Evolutionary conservation across 1,284 basidiomycete species (phyloP), one percentile per base, ranked within the genome.

Genomic region (Porodaedalea pini): DNA sequence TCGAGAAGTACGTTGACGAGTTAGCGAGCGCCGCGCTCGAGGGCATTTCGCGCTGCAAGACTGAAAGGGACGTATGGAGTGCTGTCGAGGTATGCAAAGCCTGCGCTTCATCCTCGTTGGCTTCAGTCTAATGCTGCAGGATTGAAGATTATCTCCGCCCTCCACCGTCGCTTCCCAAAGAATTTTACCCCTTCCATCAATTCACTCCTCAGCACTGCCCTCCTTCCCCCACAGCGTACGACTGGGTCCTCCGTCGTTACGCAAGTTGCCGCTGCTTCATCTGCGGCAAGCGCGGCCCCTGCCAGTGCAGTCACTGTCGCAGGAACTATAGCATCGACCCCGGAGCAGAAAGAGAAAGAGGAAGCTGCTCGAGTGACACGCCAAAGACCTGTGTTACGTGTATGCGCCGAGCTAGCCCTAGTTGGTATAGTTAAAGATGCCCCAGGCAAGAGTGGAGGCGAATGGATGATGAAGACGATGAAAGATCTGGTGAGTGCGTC

Each of bases 1-100:
- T 99, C 49, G 93, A 94, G 73, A 99, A 98, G 72, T 98, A 99
- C 69, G 79, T 96, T 53, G 95, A 98, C 66, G 97, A 99, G 73
- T 88, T 98, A 61, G 88, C 91, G 1, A 85, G 86, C 10, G 94
- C 94, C 1, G 78, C 88, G 0, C 75, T 92, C 0, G 97, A 99
- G 68, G 96, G 97, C 1, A 78, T 96, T 39, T 71, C 74, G 8
- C 83, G 88, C 61, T 95, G 94, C 70, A 94, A 88, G 77, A 91
- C 81, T 0, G 91, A 93, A 65, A 89, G 88, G 65, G 94, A 99
- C 69, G 81, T 94, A 23, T 91, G 93, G 80, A 90, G 88, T 56
- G 94, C 94, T 4, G 89, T 94, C 13, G 94, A 98, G 78, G 93
- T 94, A 63, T 65, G 82, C 69, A 15, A 56, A 55, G 19, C 23